Percentiles rank a stretch among this genome's conserved stretches.
phyloP scores from a whole-genome alignment of 2,329 filamentous ascomycete species.

The Raffaelea albimanens region DNA sequence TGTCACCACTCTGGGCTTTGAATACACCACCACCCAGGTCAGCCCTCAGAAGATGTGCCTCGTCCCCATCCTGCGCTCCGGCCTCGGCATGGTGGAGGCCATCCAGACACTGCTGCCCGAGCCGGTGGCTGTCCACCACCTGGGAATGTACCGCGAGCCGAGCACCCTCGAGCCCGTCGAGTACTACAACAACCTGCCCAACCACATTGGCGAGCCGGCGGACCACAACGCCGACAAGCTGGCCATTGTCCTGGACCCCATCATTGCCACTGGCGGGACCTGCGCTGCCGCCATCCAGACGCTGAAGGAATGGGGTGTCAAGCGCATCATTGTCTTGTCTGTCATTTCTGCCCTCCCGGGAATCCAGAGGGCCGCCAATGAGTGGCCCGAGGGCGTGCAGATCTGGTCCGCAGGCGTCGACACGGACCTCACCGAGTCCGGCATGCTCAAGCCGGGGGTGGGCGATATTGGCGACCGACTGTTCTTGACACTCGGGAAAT shows the following conservation, averaged over 20 bases:
- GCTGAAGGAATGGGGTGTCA: conserved; percentile 83
- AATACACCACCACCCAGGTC: conserved; percentile 58
- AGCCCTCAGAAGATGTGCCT: conserved; percentile 62
- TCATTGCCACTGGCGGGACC: conserved; percentile 90
- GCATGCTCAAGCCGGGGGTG: conserved; percentile 85
- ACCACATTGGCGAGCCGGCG: conserved; percentile 44
- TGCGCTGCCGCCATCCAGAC: conserved; percentile 84
- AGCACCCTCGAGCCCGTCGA: conserved; percentile 81
- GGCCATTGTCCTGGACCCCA: conserved; percentile 80
- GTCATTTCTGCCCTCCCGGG: conserved; percentile 67
- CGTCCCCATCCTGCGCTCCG: conserved; percentile 86
- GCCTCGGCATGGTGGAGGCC: conserved; percentile 83
- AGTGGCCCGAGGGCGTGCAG: conserved; percentile 70
- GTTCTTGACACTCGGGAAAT: conserved; percentile 85
- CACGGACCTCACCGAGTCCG: conserved; percentile 58
- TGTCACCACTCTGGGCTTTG: conserved; percentile 66
- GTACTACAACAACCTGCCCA: conserved; percentile 95
- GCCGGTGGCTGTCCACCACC: conserved; percentile 79
- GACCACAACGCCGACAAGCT: conserved; percentile 36
- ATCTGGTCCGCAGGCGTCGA: conserved; percentile 82
- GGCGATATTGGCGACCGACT: conserved; percentile 87
- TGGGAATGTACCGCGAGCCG: conserved; percentile 89
- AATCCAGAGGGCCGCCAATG: conserved; percentile 58
- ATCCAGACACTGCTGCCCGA: conserved; percentile 73
- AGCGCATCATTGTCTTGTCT: conserved; percentile 65